Evolutionary conservation across 495 filamentous ascomycete genomes (phyloP).

Genomic region (Trichoderma reesei): DNA sequence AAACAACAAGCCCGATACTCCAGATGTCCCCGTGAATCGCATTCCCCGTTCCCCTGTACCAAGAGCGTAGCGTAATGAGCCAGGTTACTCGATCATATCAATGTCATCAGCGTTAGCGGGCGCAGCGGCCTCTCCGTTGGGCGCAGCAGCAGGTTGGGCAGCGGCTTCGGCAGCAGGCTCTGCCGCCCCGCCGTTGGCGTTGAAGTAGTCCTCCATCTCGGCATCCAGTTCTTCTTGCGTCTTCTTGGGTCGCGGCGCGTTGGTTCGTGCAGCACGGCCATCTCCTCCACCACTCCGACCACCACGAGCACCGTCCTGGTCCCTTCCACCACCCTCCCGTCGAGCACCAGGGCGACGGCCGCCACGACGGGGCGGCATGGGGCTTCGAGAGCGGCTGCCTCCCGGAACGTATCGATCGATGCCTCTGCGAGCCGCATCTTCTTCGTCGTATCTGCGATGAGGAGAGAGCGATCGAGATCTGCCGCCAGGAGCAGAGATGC

Average conservation of each 20-base stretch:
- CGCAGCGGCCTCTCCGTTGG: not conserved
- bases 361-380: constrained; percentile 33
- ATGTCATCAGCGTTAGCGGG: constrained; percentile 16
- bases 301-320: constrained; percentile 26
- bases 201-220: constrained; percentile 94
- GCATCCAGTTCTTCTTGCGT: constrained; percentile 87
- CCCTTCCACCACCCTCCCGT: constrained; percentile 29
- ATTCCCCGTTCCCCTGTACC: not conserved
- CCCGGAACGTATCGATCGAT: constrained; percentile 83
- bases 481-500: constrained; percentile 49
- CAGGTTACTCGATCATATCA: constrained; percentile 23
- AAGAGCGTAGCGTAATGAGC: no score
- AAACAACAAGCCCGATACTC: not conserved
- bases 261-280: not conserved
- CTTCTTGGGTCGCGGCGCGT: constrained; percentile 58
- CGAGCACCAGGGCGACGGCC: constrained; percentile 45
- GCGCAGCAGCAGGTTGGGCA: constrained; percentile 11
- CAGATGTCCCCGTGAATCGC: not conserved
- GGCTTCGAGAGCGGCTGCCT: constrained; percentile 41
- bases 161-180: constrained; percentile 13
- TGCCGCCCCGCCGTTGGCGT: constrained; percentile 3
- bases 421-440: constrained; percentile 56
- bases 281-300: constrained; percentile 25
- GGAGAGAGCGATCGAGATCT: constrained; percentile 43
- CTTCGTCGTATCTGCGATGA: constrained; percentile 51